Evolutionary conservation across 495 filamentous ascomycete genomes (phyloP).

Genomic region (Choiromyces venosus): DNA sequence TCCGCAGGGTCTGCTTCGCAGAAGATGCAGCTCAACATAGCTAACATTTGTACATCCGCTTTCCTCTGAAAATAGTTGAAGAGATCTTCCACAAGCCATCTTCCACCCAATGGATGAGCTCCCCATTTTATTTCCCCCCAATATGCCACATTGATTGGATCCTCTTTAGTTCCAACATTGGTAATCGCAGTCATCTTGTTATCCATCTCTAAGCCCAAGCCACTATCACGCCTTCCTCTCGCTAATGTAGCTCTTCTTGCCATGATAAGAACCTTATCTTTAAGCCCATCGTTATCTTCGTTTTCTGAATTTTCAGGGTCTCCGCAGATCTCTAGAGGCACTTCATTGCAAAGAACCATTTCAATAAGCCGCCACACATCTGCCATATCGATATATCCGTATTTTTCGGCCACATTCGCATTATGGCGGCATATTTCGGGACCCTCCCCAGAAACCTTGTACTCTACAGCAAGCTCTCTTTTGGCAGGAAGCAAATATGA

Average conservation of each 20-base stretch:
- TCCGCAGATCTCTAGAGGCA: conserved; percentile 61
- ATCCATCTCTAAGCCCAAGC: conserved; percentile 47
- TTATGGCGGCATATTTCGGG: conserved; percentile 77
- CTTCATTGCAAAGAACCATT: conserved; percentile 68
- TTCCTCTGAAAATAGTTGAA: conserved; percentile 74
- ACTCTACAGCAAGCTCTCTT: conserved; percentile 65
- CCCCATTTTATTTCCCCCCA: conserved; percentile 77
- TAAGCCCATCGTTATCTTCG: conserved; percentile 29
- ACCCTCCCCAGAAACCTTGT: conserved; percentile 76
- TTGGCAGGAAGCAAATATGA: conserved; percentile 68
- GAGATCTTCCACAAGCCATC: conserved; percentile 61
- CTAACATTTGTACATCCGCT: conserved; percentile 87
- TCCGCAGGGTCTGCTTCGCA: conserved; percentile 55
- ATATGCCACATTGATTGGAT: conserved; percentile 32
- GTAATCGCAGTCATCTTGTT: conserved; percentile 14
- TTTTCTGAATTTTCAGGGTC: conserved; percentile 33
- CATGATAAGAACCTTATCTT: conserved; percentile 58
- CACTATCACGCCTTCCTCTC: conserved; percentile 45
- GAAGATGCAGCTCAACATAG: conserved; percentile 88
- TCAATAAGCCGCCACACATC: conserved; percentile 78
- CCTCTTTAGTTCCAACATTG: neutral
- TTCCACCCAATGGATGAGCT: conserved; percentile 67
- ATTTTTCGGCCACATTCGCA: conserved; percentile 65
- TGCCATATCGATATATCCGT: conserved; percentile 67
- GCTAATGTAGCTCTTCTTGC: conserved; percentile 50